Evolutionary conservation across 2,329 filamentous ascomycete genomes (phyloP).

Genomic region (Sclerotinia glacialis): DNA sequence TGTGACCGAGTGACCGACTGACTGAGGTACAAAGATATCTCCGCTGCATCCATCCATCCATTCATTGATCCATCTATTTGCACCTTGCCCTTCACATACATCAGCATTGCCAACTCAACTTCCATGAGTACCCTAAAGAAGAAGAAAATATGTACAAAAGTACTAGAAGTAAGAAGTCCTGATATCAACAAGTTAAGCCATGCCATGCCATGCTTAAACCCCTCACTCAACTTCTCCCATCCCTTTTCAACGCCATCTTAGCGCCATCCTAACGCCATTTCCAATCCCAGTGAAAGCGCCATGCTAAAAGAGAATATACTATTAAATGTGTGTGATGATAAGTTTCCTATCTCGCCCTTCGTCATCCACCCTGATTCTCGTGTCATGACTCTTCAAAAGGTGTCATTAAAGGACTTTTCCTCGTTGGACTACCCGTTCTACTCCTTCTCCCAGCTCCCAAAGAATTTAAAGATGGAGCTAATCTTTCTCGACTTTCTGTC

Average conservation of each 20-base stretch:
- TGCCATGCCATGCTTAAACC: background rate
- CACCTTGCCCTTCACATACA: too few relatives aligned
- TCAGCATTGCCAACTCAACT: too few relatives aligned
- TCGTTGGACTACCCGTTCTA: slow-evolving; percentile 46
- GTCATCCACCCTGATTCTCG: background rate
- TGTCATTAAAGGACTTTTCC: slow-evolving; percentile 57
- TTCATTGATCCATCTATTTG: too few relatives aligned
- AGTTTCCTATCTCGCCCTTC: background rate
- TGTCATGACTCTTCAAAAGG: slow-evolving; percentile 45
- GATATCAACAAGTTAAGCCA: slow-evolving; percentile 4
- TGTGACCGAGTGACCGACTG: too few relatives aligned
- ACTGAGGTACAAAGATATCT: too few relatives aligned
- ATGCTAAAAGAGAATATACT: slow-evolving; percentile 16
- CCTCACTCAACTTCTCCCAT: background rate
- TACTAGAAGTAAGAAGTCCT: background rate
- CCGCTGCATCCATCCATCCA: too few relatives aligned
- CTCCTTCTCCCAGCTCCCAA: slow-evolving; percentile 53
- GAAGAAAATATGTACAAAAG: background rate
- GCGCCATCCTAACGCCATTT: slow-evolving; percentile 2
- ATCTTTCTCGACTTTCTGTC: slow-evolving; percentile 80
- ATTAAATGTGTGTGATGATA: background rate
- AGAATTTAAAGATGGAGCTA: slow-evolving; percentile 56
- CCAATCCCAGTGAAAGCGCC: slow-evolving; percentile 13
- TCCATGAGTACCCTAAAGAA: too few relatives aligned
- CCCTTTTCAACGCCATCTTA: slow-evolving; percentile 1